Evolutionary conservation across 805 yeast species (phyloP), one percentile per base, ranked within the genome.

Genomic region (Yarrowia deformans): DNA sequence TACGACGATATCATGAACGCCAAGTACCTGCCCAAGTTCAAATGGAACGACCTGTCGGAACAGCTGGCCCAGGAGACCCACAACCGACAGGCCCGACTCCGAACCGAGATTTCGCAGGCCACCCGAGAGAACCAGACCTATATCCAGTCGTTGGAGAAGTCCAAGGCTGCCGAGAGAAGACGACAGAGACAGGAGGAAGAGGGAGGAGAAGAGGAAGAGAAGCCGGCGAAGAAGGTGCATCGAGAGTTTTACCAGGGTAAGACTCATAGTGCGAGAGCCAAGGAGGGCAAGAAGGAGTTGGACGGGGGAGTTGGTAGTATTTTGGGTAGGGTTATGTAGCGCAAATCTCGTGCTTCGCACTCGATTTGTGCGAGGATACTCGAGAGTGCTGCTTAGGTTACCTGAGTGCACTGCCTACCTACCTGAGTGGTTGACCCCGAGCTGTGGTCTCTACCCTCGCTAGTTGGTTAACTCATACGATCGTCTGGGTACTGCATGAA

Each of bases 1-100:
- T 90, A 95, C 75, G 99, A 95, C 78, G 99, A 95, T 81, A 88
- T 95, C 34, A 83, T 96, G 81, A 95, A 93, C 77, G 87, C 94
- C 70, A 94, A 91, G 78, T 95, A 95, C 74, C 81, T 95, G 71
- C 88, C 91, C 10, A 93, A 94, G 1, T 95, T 94, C 84, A 95
- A 95, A 77, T 95, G 99, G 99, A 84, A 89, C 69, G 97, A 95
- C 75, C 82, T 95, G 76, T 93, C 98, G 2, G 96, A 90, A 77
- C 97, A 94, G 77, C 90, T 94, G 72, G 93, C 97, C 2, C 86
- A 86, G 74, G 98, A 95, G 79, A 89, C 90, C 72, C 97, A 93
- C 78, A 84, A 89, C 52, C 88, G 97, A 78, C 97, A 93, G 75
- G 87, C 94, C 67, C 93, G 91, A 79, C 82, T 94, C 75, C 88